Percentiles rank a stretch among this genome's conserved stretches.
Conservation (phyloP, 2,329 filamentous ascomycete genomes). For the Aspergillus fumigatus region DNA sequence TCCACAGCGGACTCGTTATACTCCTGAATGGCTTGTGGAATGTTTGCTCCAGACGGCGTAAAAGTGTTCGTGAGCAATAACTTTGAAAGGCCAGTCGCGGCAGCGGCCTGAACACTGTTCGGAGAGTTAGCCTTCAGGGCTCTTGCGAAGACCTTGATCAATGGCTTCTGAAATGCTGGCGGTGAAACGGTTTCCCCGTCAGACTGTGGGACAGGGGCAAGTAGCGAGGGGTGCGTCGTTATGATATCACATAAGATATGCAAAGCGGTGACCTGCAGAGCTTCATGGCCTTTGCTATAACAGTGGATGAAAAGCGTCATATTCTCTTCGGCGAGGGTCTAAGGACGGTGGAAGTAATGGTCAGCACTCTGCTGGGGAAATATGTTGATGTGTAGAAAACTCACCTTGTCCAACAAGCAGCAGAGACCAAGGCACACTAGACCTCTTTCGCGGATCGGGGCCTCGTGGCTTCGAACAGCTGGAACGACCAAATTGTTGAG, state of each 20-base stretch:
- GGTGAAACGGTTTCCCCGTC: slow-evolving; percentile 48
- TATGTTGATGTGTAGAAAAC: slow-evolving; percentile 10
- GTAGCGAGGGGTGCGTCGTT: slow-evolving; percentile 77
- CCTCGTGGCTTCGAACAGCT: slow-evolving; percentile 87
- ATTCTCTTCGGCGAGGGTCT: slow-evolving; percentile 86
- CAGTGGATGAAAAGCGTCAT: slow-evolving; percentile 91
- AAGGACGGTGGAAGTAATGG: slow-evolving; percentile 11
- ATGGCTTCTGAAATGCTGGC: slow-evolving; percentile 51
- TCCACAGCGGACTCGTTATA: slow-evolving; percentile 58
- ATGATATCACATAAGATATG: slow-evolving; percentile 93
- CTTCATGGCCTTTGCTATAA: slow-evolving; percentile 86
- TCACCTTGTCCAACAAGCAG: slow-evolving; percentile 77
- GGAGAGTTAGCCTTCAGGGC: slow-evolving; percentile 68
- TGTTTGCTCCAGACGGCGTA: slow-evolving; percentile 45
- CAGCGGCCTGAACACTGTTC: slow-evolving; percentile 72
- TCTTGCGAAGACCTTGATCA: slow-evolving; percentile 82
- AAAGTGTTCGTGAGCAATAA: slow-evolving; percentile 77
- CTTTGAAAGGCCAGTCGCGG: slow-evolving; percentile 78
- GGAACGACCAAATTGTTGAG: slow-evolving; percentile 95
- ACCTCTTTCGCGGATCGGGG: slow-evolving; percentile 85
- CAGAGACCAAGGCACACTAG: slow-evolving; percentile 86
- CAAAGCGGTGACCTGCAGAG: slow-evolving; percentile 81
- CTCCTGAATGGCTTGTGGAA: slow-evolving; percentile 45
- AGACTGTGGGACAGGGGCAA: slow-evolving; percentile 51
- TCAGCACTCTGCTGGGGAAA: neutral